Evolutionary conservation across 2,329 filamentous ascomycete genomes (phyloP), one percentile per base, ranked within the genome.

Genomic region (Pseudogymnoascus sp.): DNA sequence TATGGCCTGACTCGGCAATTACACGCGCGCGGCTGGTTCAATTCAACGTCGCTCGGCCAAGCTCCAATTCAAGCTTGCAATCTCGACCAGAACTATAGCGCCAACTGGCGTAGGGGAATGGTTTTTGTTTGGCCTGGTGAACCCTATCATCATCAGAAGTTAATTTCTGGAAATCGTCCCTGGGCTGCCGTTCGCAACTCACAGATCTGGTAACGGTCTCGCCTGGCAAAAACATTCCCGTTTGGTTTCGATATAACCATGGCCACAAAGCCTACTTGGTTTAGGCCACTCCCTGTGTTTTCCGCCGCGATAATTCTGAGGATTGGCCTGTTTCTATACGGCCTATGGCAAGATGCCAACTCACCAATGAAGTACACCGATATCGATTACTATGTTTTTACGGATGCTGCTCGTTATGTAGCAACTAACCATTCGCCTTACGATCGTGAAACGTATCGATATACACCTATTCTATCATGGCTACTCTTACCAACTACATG

Each of bases 331-430:
- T 83, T 97, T 59, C 73, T 95, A 70, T 97, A 97, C 74, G 93
- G 94, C 63, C 84, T 91, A 64, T 92, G 90, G 80, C 94, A 99
- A 78, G 94, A 99, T 76, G 88, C 91, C 64, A 82, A 92, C 76
- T 95, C 92, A 6, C 87, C 93, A 12, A 78, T 99, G 72, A 97
- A 97, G 77, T 99, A 97, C 79, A 99, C 94, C 60, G 94, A 99
- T 76, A 97, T 99, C 70, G 94, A 99, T 80, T 99, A 99, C 77
- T 86, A 92, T 67, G 94, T 99, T 74, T 99, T 99, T 80, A 97
- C 94, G 58, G 93, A 97, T 74, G 94, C 94, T 25, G 85, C 94
- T 2, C 89, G 90, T 67, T 93, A 89, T 58, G 76, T 91, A 45
- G 77, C 86, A 3, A 78, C 76, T n/a, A 84, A 84, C 3, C 76